Base-by-base conservation (phyloP, 805 yeast genomes). In the Ogataea methanolica region DNA sequence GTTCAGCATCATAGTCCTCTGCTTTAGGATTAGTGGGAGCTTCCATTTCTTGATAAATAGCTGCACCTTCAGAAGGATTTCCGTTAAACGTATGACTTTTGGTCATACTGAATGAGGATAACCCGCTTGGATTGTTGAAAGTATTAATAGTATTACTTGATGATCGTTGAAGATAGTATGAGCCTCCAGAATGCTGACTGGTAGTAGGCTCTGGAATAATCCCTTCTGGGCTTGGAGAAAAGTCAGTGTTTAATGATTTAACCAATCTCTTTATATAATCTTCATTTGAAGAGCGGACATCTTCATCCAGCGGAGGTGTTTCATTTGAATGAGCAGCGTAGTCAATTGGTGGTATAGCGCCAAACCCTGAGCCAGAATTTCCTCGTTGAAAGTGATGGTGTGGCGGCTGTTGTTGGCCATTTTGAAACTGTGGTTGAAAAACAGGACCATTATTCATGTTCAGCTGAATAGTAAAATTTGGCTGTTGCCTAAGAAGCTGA, bases 291-390 rank as follows among this genome's bases (percentile, higher is more conserved):
- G 47, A 26, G n/a, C 34, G 31, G 39, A 48, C 36, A n/a, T 45
- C 47, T 4, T 49, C 51, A 9, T 49, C 43, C 15, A 39, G 46
- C 1, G 33, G 23, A 2, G 56, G 52, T 7, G 56, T 47, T 33
- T 47, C 58, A 26, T 41, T 48, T 0, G 65, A 61, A 21, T 49
- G 49, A 4, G 51, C 42, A 0, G 62, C 55, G 40, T 47, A 57
- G 34, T 54, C 56, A 15, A 62, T 56, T 3, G 65, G 63, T 2
- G 63, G 54, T 2, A 59, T 51, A 2, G 54, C 58, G 31, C 57
- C 60, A 35, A 41, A 51, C 15, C 36, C 19, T 16, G 29, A 19
- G 16, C n/a, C 33, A 19, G 19, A 12, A 22, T 43, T 39, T 23
- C 16, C 22, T 16, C 19, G 37, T n/a, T 44, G 42, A 15, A 22